Percentiles rank a stretch among this genome's conserved stretches.
Evolutionary conservation across 176 grass and related monocot genomes (phyloP).

Genomic region (Olyra latifolia): DNA sequence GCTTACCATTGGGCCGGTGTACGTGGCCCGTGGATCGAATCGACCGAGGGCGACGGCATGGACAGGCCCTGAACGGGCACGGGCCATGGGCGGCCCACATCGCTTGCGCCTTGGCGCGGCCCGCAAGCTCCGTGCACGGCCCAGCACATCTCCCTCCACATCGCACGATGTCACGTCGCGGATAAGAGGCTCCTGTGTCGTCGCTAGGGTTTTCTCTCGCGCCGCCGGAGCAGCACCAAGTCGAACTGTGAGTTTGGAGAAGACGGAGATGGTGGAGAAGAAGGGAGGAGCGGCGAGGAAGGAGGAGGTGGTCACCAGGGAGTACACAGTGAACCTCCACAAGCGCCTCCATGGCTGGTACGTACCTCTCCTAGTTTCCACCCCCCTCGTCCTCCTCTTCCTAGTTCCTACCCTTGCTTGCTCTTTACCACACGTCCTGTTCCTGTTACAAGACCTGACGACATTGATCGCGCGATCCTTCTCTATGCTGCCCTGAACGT

Average conservation of each 20-base stretch:
- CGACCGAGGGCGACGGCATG: not conserved
- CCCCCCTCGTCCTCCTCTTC: too few species aligned
- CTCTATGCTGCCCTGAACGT: not conserved
- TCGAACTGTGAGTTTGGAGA: not conserved
- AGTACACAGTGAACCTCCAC: constrained; percentile 93
- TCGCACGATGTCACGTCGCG: not conserved
- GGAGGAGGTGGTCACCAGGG: constrained; percentile 78
- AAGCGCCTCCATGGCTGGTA: constrained; percentile 92
- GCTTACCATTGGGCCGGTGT: not conserved
- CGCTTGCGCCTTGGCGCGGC: too few species aligned
- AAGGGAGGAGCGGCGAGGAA: constrained; percentile 60
- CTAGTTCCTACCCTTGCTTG: not conserved
- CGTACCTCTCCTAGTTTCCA: not conserved
- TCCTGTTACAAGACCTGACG: not conserved
- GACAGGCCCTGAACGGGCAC: not conserved
- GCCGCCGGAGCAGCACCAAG: constrained; percentile 33
- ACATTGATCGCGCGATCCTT: not conserved
- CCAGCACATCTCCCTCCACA: not conserved
- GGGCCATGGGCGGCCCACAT: not conserved
- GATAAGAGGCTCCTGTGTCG: constrained; percentile 14
- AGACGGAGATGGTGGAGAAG: constrained; percentile 58
- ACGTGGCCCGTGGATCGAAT: not conserved
- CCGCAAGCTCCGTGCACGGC: not conserved
- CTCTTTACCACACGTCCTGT: not conserved
- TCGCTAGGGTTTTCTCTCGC: constrained; percentile 38